Conservation (phyloP, 805 yeast species). For the Hagleromyces aurorensis region DNA sequence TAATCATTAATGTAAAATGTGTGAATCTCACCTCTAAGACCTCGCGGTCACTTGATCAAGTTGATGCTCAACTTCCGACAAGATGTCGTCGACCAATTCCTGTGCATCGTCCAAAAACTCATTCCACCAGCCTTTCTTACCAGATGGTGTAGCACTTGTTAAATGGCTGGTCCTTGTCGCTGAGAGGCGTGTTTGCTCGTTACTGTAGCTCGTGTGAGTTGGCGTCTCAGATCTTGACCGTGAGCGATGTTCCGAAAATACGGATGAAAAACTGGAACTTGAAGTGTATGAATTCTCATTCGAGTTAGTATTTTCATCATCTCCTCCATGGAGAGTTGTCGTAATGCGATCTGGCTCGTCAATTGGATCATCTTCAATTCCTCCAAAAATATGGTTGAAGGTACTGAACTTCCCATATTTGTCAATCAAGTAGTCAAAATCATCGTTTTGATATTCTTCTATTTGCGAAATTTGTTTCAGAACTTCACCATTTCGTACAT, state of each 20-base stretch:
- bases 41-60: slow-evolving; percentile 10
- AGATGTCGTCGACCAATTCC: slow-evolving; percentile 22
- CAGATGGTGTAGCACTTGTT: no score
- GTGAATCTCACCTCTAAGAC: slow-evolving; percentile 1
- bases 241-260: no score
- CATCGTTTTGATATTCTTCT: slow-evolving; percentile 35
- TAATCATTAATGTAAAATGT: no score
- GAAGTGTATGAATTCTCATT: no score
- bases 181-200: background rate
- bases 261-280: no score
- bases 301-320: no score
- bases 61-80: slow-evolving; percentile 23
- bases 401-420: slow-evolving; percentile 12
- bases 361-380: slow-evolving; percentile 2
- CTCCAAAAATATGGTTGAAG: slow-evolving; percentile 22
- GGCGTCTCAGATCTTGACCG: no score
- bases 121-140: slow-evolving; percentile 9
- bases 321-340: slow-evolving; percentile 12
- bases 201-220: no score
- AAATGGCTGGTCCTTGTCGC: slow-evolving; percentile 14
- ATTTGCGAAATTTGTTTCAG: slow-evolving; percentile 2
- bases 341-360: slow-evolving; percentile 1
- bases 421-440: slow-evolving; percentile 19
- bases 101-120: slow-evolving; percentile 16
- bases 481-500: slow-evolving; percentile 2